phyloP scores from a whole-genome alignment of 2,329 filamentous ascomycete species.

The Cladophialophora chaetospira region DNA sequence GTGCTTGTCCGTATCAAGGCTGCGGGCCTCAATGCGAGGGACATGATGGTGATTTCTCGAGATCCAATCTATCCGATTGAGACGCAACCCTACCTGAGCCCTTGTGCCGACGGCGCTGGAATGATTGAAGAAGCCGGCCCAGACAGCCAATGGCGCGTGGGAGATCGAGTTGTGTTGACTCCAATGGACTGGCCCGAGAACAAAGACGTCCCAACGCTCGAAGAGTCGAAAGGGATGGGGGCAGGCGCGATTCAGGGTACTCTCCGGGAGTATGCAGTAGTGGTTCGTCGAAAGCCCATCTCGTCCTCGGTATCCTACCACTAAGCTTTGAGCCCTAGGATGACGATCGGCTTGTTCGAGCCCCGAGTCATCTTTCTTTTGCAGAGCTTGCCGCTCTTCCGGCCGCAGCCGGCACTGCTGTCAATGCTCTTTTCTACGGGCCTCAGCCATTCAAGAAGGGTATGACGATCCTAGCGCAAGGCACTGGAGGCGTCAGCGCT shows the following conservation, averaged over 20 bases:
- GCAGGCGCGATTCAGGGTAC: conserved; percentile 12
- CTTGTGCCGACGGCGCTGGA: conserved; percentile 43
- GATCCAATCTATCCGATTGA: conserved; percentile 15
- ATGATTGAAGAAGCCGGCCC: conserved; percentile 38
- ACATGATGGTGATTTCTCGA: conserved; percentile 16
- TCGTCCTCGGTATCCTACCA: neutral
- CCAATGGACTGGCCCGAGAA: conserved; percentile 7
- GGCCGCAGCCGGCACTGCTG: conserved; percentile 53
- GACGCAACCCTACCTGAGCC: conserved; percentile 35
- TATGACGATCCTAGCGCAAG: conserved; percentile 42
- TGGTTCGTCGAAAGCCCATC: conserved; percentile 1
- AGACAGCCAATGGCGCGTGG: conserved; percentile 8
- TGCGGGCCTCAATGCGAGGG: conserved; percentile 15
- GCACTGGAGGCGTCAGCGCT: neutral
- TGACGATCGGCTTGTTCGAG: conserved; percentile 42
- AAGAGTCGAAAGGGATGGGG: conserved; percentile 9
- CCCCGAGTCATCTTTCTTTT: conserved; percentile 42
- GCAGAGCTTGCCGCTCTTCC: conserved; percentile 46
- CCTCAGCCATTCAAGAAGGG: conserved; percentile 50
- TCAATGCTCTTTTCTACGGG: conserved; percentile 50
- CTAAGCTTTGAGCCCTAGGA: neutral
- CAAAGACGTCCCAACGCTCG: conserved; percentile 4
- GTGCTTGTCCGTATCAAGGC: conserved; percentile 15
- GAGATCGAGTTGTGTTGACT: conserved; percentile 10
- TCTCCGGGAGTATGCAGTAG: conserved; percentile 11